Evolutionary conservation across 2,329 filamentous ascomycete species (phyloP), one percentile per base, ranked within the genome.

Genomic region (Colletotrichum sp.): DNA sequence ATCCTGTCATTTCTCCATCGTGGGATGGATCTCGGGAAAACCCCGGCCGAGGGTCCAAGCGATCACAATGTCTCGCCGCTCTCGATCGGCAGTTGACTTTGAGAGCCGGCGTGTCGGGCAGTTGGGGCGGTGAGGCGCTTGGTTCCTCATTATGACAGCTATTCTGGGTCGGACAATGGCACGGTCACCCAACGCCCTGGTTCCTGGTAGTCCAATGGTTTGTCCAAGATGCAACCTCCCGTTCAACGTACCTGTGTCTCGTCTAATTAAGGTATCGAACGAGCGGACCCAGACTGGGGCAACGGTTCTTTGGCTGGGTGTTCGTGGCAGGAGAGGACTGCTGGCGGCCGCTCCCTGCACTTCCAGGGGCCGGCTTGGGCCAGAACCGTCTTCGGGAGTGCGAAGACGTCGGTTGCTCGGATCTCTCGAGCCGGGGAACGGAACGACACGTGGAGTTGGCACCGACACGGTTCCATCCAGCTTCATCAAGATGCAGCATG

Each of bases 131-230:
- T 28, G 44, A 71, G 52, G 34, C 59, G 59, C 59, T 39, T 26
- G 59, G 30, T 30, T 32, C 18, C 39, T 57, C 49, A 49, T 49
- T 34, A 36, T 60, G 67, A 60, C 44, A 71, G 55, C 39, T 71
- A 59, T 34, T 52, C 44, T 57, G 72, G 49, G 59, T 64, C 62
- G 13, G 32, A 36, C 62, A 28, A 15, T 18, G 44, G 16, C 64
- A 52, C 44, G 44, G 44, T 52, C 44, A 36, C 34, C 70, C 74
- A 65, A 52, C 18, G 28, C 57, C 70, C 70, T 73, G 64, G 73
- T 44, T 76, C 34, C 69, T 36, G 74, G 74, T 73, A 60, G n/a
- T 52, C n/a, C 44, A 52, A 21, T 34, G 49, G 30, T 52, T 72
- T 12, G 39, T 60, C 44, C 16, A 64, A 64, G 24, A 32, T 30